phyloP scores from a whole-genome alignment of 2,329 filamentous ascomycete species.

The Grosmannia serpens region DNA sequence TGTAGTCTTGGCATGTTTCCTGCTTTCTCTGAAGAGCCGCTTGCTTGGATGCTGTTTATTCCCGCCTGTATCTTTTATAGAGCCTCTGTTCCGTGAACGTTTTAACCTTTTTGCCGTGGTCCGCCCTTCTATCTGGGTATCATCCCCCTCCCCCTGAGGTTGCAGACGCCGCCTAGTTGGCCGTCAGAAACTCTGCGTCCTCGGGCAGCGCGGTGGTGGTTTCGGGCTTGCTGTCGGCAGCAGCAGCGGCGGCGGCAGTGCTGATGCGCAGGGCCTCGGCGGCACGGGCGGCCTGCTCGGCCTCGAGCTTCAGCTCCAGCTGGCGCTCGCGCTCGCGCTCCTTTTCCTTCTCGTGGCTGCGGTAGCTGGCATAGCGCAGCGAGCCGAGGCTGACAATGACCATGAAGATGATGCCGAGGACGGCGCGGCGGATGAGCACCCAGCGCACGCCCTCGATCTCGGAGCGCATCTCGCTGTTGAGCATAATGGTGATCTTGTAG shows the following conservation, averaged over 20 bases:
- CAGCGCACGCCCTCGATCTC: slow-evolving; percentile 87
- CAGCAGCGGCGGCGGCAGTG: no score
- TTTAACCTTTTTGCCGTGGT: no score
- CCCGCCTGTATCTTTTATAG: no score
- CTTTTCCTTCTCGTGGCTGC: slow-evolving; percentile 36
- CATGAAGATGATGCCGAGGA: slow-evolving; percentile 56
- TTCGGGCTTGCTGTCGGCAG: slow-evolving; percentile 30
- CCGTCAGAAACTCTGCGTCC: slow-evolving; percentile 45
- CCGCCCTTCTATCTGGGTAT: not conserved
- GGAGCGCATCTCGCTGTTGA: slow-evolving; percentile 83
- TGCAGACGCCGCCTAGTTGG: slow-evolving; percentile 28
- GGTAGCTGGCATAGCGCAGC: slow-evolving; percentile 48
- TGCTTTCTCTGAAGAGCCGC: no score
- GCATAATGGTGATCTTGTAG: slow-evolving; percentile 84
- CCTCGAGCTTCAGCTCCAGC: slow-evolving; percentile 15
- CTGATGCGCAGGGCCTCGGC: slow-evolving; percentile 29
- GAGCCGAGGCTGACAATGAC: slow-evolving; percentile 47
- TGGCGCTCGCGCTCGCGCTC: slow-evolving; percentile 10
- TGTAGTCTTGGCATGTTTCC: no score
- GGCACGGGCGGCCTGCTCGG: slow-evolving; percentile 31
- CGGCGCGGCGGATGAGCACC: slow-evolving; percentile 59
- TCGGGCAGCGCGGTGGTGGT: slow-evolving; percentile 34
- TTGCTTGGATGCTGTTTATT: no score
- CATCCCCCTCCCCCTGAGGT: no score
- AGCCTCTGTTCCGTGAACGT: no score